Percentiles rank a stretch among this genome's conserved stretches.
These are phyloP conservation scores for Carex arenaria DNA, from an alignment of 202 grass and related monocot genomes.

Conservation along the genomic window DNA sequence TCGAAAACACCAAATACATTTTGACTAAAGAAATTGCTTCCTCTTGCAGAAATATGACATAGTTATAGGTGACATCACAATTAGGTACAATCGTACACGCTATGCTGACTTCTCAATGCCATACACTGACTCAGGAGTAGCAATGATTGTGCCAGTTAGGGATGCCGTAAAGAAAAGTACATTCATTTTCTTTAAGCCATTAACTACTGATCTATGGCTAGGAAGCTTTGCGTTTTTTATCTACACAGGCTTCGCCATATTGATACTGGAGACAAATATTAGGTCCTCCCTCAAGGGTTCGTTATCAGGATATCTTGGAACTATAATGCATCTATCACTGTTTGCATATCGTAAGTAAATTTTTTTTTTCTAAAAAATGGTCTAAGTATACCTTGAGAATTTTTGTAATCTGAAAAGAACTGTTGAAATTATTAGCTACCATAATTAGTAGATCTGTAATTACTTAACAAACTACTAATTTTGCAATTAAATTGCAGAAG, in stretches of 20 bases:
- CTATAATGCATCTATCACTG: conserved; percentile 33
- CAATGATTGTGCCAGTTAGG: conserved; percentile 58
- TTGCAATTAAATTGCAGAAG: conserved; percentile 16
- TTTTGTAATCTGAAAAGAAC: no score
- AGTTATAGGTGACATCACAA: conserved; percentile 35
- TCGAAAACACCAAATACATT: neutral
- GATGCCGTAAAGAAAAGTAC: conserved; percentile 18
- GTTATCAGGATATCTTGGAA: conserved; percentile 32
- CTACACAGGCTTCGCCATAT: conserved; percentile 43
- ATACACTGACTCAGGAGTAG: conserved; percentile 43
- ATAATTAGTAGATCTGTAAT: neutral
- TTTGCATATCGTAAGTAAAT: conserved; percentile 27
- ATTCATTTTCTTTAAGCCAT: conserved; percentile 46
- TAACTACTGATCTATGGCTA: conserved; percentile 43
- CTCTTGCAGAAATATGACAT: conserved; percentile 41
- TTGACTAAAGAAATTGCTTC: neutral
- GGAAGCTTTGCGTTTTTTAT: conserved; percentile 38
- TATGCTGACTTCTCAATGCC: conserved; percentile 40
- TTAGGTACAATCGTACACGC: conserved; percentile 27
- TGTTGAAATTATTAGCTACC: neutral
- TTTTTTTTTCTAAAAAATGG: no score
- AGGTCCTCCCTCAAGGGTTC: conserved; percentile 31
- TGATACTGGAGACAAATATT: conserved; percentile 42
- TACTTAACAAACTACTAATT: neutral
- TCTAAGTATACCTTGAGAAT: no score